These are phyloP conservation scores for Pseudonitzschia multistriata DNA, from an alignment of 108 stramenopile genomes.

Conservation along the genomic window DNA sequence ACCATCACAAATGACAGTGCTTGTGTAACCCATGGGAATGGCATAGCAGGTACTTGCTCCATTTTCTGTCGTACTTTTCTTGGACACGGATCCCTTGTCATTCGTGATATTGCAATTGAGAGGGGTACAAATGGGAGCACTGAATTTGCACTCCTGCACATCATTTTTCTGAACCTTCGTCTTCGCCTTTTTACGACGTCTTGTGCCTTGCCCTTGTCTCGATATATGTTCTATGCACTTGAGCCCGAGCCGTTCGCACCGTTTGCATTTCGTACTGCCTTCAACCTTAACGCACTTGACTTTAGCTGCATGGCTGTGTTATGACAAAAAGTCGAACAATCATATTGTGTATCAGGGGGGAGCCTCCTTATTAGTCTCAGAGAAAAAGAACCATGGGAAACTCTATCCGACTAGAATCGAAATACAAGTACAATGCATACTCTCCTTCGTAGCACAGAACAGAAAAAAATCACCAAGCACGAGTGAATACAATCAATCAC, in stretches of 20 bases:
- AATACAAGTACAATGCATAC: too few relatives aligned
- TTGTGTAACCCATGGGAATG: neutral
- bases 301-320: constrained; percentile 15
- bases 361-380: neutral
- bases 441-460: too few relatives aligned
- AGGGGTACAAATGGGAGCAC: too few relatives aligned
- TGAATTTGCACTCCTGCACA: too few relatives aligned
- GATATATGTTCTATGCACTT: constrained; percentile 19
- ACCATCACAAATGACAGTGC: neutral
- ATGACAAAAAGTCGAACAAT: neutral
- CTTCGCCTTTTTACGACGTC: constrained; percentile 17
- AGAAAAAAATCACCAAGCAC: too few relatives aligned
- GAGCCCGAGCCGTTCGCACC: constrained; percentile 5
- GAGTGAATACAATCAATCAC: too few relatives aligned
- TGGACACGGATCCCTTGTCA: too few relatives aligned
- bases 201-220: constrained; percentile 17
- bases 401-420: too few relatives aligned
- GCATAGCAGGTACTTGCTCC: neutral
- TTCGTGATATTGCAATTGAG: too few relatives aligned
- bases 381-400: neutral
- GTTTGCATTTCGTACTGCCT: neutral
- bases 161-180: neutral
- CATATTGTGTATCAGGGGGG: neutral
- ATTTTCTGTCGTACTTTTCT: neutral
- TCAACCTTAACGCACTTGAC: constrained; percentile 25